These are phyloP conservation scores for Phytophthora tentaculata DNA, from an alignment of 352 stramenopile genomes.

Conservation along the genomic window DNA sequence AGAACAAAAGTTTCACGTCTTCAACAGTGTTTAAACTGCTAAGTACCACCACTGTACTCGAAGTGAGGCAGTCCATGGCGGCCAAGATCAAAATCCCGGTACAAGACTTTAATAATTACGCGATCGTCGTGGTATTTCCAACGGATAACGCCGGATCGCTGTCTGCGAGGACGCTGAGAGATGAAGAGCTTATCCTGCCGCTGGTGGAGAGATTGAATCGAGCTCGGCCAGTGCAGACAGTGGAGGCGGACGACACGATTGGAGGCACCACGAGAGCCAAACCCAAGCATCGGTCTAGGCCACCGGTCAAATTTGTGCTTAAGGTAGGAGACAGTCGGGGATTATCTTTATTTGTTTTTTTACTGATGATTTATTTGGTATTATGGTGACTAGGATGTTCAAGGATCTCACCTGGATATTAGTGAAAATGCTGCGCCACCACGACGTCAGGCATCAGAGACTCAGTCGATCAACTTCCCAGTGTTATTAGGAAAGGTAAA, in stretches of 20 bases:
- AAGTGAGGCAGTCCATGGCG: slow-evolving; percentile 82
- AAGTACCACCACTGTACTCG: slow-evolving; percentile 68
- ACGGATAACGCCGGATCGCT: slow-evolving; percentile 63
- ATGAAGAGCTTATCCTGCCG: slow-evolving; percentile 81
- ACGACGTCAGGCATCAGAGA: slow-evolving; percentile 34
- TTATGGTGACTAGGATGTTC: slow-evolving; percentile 55
- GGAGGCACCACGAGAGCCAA: slow-evolving; percentile 51
- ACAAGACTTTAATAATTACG: slow-evolving; percentile 73
- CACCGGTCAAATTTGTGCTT: slow-evolving; percentile 83
- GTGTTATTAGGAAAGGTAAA: slow-evolving; percentile 74
- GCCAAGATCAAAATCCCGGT: slow-evolving; percentile 81
- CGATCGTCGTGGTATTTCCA: slow-evolving; percentile 83
- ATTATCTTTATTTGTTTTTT: neutral
- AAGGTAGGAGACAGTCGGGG: slow-evolving; percentile 47
- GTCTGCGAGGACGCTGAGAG: slow-evolving; percentile 72
- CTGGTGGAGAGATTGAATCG: slow-evolving; percentile 76
- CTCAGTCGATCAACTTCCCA: slow-evolving; percentile 65
- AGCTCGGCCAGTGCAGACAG: slow-evolving; percentile 37
- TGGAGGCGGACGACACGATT: slow-evolving; percentile 59
- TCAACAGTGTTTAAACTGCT: slow-evolving; percentile 84
- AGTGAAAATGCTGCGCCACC: slow-evolving; percentile 49
- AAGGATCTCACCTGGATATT: slow-evolving; percentile 71
- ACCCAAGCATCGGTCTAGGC: slow-evolving; percentile 62
- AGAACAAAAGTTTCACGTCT: slow-evolving; percentile 83
- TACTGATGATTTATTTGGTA: slow-evolving; percentile 11